Percentiles rank a stretch among this genome's conserved stretches.
These are phyloP conservation scores for Rachicladosporium sp. DNA, from an alignment of 2,329 filamentous ascomycete species.

Conservation along the genomic window DNA sequence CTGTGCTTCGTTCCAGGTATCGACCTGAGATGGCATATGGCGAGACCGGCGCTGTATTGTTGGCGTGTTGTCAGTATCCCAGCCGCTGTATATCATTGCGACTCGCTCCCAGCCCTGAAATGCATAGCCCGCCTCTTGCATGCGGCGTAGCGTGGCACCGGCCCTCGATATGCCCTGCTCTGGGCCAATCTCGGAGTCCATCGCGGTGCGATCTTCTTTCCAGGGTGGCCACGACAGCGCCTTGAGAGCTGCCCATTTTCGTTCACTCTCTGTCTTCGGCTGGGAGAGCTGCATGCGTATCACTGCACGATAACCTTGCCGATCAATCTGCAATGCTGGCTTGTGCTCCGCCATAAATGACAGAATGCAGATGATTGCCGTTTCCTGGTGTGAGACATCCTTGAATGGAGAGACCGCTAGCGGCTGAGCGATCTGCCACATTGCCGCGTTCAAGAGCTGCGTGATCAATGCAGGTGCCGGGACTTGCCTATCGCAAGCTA, in stretches of 20 bases:
- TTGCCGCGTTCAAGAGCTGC: slow-evolving; percentile 16
- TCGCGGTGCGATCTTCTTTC: slow-evolving; percentile 49
- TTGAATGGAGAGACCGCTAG: slow-evolving; percentile 37
- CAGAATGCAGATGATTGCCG: slow-evolving; percentile 45
- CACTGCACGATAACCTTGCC: slow-evolving; percentile 45
- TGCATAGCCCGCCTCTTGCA: slow-evolving; percentile 48
- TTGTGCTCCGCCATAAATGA: slow-evolving; percentile 43
- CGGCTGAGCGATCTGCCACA: slow-evolving; percentile 23
- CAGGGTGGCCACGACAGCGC: slow-evolving; percentile 52
- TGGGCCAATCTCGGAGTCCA: slow-evolving; percentile 45
- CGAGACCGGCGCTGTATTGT: slow-evolving; percentile 45
- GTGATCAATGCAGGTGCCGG: slow-evolving; percentile 1
- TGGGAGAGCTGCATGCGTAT: slow-evolving; percentile 45
- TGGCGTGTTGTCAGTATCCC: slow-evolving; percentile 51
- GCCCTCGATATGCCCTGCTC: slow-evolving; percentile 46
- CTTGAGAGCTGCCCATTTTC: slow-evolving; percentile 47
- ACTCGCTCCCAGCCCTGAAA: slow-evolving; percentile 39
- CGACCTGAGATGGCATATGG: too few relatives aligned
- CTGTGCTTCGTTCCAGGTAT: background rate
- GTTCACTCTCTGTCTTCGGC: slow-evolving; percentile 43
- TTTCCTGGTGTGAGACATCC: slow-evolving; percentile 38
- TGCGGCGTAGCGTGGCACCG: slow-evolving; percentile 41
- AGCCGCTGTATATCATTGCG: slow-evolving; percentile 45
- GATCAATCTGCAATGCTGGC: slow-evolving; percentile 44
- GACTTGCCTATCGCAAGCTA: background rate